Conservation (phyloP, 2,329 filamentous ascomycete species). For the Zymoseptoria crescenta region DNA sequence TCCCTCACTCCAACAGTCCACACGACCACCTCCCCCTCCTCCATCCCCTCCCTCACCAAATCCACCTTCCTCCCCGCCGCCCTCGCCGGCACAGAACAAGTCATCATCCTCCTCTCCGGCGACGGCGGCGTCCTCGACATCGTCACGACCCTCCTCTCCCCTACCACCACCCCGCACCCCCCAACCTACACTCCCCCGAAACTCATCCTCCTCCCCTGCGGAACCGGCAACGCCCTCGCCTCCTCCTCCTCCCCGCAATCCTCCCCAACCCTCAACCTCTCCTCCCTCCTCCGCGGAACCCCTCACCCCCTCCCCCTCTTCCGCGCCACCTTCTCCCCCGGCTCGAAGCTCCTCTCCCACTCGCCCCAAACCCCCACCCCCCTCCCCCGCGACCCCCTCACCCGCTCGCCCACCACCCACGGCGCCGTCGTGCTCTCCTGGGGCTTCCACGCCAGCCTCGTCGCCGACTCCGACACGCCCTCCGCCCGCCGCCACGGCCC, state of each 20-base stretch:
- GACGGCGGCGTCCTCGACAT: slow-evolving; percentile 82
- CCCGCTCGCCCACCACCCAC: slow-evolving; percentile 37
- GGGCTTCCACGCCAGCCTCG: slow-evolving; percentile 79
- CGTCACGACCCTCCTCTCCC: slow-evolving; percentile 56
- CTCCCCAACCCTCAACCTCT: slow-evolving; percentile 21
- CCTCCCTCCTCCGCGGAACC: slow-evolving; percentile 31
- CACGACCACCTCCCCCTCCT: slow-evolving; percentile 55
- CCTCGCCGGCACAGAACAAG: slow-evolving; percentile 43
- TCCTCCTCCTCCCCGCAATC: slow-evolving; percentile 33
- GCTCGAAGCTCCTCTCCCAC: slow-evolving; percentile 35
- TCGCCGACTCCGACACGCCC: slow-evolving; percentile 82
- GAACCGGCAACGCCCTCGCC: slow-evolving; percentile 42
- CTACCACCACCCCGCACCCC: slow-evolving; percentile 6
- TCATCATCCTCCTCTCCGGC: slow-evolving; percentile 72
- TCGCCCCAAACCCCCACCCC: slow-evolving; percentile 38
- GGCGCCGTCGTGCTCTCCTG: slow-evolving; percentile 84
- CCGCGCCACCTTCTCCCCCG: slow-evolving; percentile 38
- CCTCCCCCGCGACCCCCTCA: slow-evolving; percentile 21
- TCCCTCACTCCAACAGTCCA: slow-evolving; percentile 36
- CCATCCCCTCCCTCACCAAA: slow-evolving; percentile 56
- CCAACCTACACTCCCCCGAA: slow-evolving; percentile 42
- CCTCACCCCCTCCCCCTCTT: slow-evolving; percentile 37
- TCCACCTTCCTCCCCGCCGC: slow-evolving; percentile 43
- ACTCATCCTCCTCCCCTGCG: slow-evolving; percentile 40
- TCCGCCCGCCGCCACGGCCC: slow-evolving; percentile 70